These are phyloP conservation scores for Aspergillus flavus DNA, from an alignment of 2,329 filamentous ascomycete species.

Conservation along the genomic window DNA sequence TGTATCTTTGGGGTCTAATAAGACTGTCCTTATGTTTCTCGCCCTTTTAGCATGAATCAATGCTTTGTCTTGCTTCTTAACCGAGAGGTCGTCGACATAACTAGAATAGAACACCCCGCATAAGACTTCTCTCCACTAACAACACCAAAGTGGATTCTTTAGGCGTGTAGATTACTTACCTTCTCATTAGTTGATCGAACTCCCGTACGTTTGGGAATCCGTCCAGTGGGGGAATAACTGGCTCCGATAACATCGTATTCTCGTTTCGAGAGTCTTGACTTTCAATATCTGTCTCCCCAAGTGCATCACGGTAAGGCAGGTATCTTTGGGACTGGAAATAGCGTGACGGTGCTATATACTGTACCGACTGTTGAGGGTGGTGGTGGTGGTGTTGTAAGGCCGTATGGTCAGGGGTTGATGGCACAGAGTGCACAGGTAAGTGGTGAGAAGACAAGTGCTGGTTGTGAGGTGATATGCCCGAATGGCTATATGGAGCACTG, in stretches of 20 bases:
- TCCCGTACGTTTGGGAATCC: slow-evolving; percentile 50
- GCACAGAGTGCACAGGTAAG: slow-evolving; percentile 35
- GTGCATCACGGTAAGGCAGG: slow-evolving; percentile 37
- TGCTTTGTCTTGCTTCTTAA: slow-evolving; percentile 56
- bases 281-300: slow-evolving; percentile 44
- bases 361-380: slow-evolving; percentile 22
- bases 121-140: background rate
- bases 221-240: slow-evolving; percentile 45
- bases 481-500: slow-evolving; percentile 38
- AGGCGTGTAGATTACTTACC: slow-evolving; percentile 30
- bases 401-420: slow-evolving; percentile 36
- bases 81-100: slow-evolving; percentile 52
- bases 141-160: background rate
- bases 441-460: slow-evolving; percentile 34
- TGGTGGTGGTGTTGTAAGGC: slow-evolving; percentile 31
- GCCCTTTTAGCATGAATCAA: slow-evolving; percentile 52
- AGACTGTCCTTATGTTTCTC: slow-evolving; percentile 50
- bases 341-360: slow-evolving; percentile 36
- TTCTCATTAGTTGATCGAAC: slow-evolving; percentile 50
- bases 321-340: slow-evolving; percentile 38
- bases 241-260: slow-evolving; percentile 47
- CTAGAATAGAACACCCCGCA: slow-evolving; percentile 30
- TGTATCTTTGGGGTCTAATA: slow-evolving; percentile 54
- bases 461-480: slow-evolving; percentile 31
- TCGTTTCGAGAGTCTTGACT: slow-evolving; percentile 49